Evolutionary conservation across 2,329 filamentous ascomycete species (phyloP).

Genomic region (Didymella lethalis): DNA sequence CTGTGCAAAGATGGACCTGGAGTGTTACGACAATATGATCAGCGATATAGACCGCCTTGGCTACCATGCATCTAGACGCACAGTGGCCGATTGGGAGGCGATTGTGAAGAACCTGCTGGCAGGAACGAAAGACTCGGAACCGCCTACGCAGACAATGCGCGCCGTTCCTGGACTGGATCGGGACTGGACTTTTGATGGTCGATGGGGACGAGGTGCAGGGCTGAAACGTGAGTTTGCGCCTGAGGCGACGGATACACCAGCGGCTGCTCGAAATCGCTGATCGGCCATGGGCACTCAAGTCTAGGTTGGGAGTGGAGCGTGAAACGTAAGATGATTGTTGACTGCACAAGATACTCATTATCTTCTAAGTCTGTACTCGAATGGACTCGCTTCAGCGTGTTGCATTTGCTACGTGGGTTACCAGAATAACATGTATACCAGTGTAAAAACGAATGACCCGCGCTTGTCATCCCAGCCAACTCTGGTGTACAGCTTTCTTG

Average conservation of each 20-base stretch:
- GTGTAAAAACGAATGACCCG: too few relatives aligned
- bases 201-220: not conserved
- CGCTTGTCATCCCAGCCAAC: too few relatives aligned
- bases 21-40: not conserved
- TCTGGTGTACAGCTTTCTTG: too few relatives aligned
- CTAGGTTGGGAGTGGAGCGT: too few relatives aligned
- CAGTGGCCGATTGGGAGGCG: not conserved
- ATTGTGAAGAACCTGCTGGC: not conserved
- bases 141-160: not conserved
- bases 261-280: not conserved
- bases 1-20: not conserved
- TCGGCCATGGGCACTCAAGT: too few relatives aligned
- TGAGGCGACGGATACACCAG: not conserved
- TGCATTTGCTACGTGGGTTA: too few relatives aligned
- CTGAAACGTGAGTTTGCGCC: constrained; percentile 1
- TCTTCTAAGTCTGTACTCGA: too few relatives aligned
- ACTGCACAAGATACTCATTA: too few relatives aligned
- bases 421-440: too few relatives aligned
- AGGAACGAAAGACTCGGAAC: not conserved
- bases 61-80: not conserved
- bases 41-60: not conserved
- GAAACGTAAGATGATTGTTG: too few relatives aligned
- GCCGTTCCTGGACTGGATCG: not conserved
- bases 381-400: too few relatives aligned
- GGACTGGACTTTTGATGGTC: constrained; percentile 1